Evolutionary conservation across 495 filamentous ascomycete species (phyloP), one percentile per base, ranked within the genome.

Genomic region (Penicillium ochrochloron): DNA sequence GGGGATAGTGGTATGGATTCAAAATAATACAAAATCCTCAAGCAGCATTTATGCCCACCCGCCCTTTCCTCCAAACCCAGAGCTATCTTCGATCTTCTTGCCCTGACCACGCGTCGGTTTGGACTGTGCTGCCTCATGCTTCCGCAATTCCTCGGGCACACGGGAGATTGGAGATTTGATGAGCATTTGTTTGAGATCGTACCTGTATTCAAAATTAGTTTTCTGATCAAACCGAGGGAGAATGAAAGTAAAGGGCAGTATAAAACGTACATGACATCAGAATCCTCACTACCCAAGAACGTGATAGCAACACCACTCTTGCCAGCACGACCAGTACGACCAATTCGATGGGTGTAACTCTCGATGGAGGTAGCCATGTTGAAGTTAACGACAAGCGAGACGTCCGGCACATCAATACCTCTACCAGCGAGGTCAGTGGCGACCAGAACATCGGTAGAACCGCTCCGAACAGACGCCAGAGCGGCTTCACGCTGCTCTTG

Each of bases 401-500:
- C 95, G 72, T 98, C 96, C 0, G 89, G 89, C 1, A 99, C 93
- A 81, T 99, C 95, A 73, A 99, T 98, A 94, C 95, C 95, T 83
- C 95, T 86, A 58, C 94, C 95, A 21, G 95, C 95, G 29, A 99
- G 84, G 79, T 99, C 95, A 0, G 95, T 99, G 1, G 96, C 96
- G 29, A 99, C 95, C n/a, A 99, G 84, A 3, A 99, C 91, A 58
- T 96, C 90, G 0, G 89, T 90, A 25, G 80, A 73, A 25, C 93
- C 94, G 52, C 85, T 87, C 8, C 95, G 91, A 15, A 99, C 80
- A 41, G 91, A 92, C n/a, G 88, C 88, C 15, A 99, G 83, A 14
- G 95, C 94, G 21, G 93, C 92, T 78, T 99, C 95, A 84, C 95
- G 88, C 84, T 99, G 94, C 58, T 97, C 96, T 73, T 99, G 95